phyloP scores from a whole-genome alignment of 176 grass and related monocot genomes.

The Triticum turgidum region DNA sequence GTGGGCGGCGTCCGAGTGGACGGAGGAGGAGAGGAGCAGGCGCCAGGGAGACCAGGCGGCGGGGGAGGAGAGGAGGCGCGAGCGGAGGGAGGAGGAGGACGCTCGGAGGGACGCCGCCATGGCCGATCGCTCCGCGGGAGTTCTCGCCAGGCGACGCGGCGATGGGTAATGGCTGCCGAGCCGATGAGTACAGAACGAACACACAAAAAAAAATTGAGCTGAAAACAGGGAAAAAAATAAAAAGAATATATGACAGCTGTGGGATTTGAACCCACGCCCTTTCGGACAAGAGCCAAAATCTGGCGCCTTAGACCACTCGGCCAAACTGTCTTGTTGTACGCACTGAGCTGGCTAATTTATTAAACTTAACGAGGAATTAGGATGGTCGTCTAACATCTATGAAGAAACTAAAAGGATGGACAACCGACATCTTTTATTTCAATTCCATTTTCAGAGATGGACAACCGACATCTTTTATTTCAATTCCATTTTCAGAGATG shows the following conservation, averaged over 20 bases:
- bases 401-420: too few relatives aligned
- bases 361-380: too few relatives aligned
- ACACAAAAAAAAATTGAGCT: not conserved
- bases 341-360: not conserved
- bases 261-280: slow-evolving; percentile 99
- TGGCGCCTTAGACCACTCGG: slow-evolving; percentile 99
- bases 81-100: slow-evolving; percentile 54
- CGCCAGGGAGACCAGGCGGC: slow-evolving; percentile 36
- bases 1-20: slow-evolving; percentile 19
- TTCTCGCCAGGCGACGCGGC: slow-evolving; percentile 12
- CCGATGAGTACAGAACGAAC: not conserved
- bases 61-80: slow-evolving; percentile 29
- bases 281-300: slow-evolving; percentile 99
- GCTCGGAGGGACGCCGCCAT: slow-evolving; percentile 59
- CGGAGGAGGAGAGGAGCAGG: slow-evolving; percentile 47
- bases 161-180: not conserved
- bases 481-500: too few relatives aligned
- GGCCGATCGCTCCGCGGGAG: slow-evolving; percentile 15
- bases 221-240: not conserved
- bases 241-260: slow-evolving; percentile 43
- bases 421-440: too few relatives aligned
- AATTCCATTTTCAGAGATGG: too few relatives aligned
- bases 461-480: too few relatives aligned
- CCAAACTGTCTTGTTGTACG: slow-evolving; percentile 59
- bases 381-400: too few relatives aligned